Evolutionary conservation across 768 basidiomycete species (phyloP).

Genomic region (Collybiopsis confluens): DNA sequence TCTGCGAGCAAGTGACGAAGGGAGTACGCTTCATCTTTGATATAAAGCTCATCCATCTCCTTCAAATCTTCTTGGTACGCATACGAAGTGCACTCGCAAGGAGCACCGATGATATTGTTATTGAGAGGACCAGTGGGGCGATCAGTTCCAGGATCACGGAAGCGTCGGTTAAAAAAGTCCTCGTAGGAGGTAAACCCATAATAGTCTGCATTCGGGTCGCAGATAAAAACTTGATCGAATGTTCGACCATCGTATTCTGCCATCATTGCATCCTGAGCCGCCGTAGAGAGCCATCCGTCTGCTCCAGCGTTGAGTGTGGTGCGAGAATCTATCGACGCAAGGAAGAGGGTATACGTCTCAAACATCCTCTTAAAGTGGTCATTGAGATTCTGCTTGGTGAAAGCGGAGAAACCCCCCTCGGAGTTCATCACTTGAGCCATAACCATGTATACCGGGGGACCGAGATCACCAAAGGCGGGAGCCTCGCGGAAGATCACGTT

Average conservation of each 20-base stretch:
- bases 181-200: constrained; percentile 37
- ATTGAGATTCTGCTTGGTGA: constrained; percentile 1
- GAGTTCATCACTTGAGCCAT: constrained; percentile 15
- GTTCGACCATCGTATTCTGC: constrained; percentile 16
- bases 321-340: not conserved
- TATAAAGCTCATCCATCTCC: constrained; percentile 39
- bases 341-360: too few species aligned
- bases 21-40: constrained; percentile 48
- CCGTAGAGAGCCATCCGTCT: constrained; percentile 4
- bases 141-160: constrained; percentile 26
- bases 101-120: constrained; percentile 29
- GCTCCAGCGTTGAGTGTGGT: not conserved
- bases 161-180: constrained; percentile 41
- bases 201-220: constrained; percentile 26
- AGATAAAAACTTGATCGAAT: constrained; percentile 1
- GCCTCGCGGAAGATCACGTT: constrained; percentile 12
- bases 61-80: constrained; percentile 28
- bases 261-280: constrained; percentile 5
- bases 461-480: constrained; percentile 9
- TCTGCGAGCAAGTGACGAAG: constrained; percentile 38
- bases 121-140: constrained; percentile 28
- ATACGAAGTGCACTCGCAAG: constrained; percentile 42
- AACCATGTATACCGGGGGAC: constrained; percentile 14
- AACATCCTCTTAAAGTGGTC: not conserved
- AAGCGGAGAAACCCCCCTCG: constrained; percentile 7